phyloP scores from a whole-genome alignment of 371 early-diverging fungal species.

The Capniomyces stellatus region DNA sequence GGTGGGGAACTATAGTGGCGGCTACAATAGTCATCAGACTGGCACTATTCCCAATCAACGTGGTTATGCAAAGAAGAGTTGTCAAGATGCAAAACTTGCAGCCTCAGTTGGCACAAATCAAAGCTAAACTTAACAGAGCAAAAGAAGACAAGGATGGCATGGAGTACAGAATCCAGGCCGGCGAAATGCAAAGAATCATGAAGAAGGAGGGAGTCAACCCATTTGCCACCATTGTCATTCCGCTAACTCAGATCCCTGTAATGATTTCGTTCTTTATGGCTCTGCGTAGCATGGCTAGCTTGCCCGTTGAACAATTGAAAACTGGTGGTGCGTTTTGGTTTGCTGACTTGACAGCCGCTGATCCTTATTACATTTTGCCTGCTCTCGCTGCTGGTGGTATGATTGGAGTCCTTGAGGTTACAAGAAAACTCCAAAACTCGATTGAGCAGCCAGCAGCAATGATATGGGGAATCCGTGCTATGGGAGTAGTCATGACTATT shows the following conservation, averaged over 20 bases:
- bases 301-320: conserved; percentile 65
- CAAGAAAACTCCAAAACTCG: conserved; percentile 13
- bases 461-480: conserved; percentile 48
- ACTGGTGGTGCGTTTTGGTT: conserved; percentile 72
- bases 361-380: conserved; percentile 72
- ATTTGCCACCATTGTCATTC: conserved; percentile 37
- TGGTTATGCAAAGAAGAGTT: conserved; percentile 54
- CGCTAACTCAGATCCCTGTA: conserved; percentile 62
- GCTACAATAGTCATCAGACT: conserved; percentile 54
- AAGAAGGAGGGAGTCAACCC: conserved; percentile 44
- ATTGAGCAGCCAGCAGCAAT: conserved; percentile 23
- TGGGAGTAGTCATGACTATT: conserved; percentile 40
- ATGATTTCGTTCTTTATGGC: conserved; percentile 82
- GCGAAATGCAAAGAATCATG: conserved; percentile 39
- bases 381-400: conserved; percentile 48
- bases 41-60: conserved; percentile 50
- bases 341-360: conserved; percentile 55
- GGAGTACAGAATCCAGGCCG: conserved; percentile 30
- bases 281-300: conserved; percentile 54
- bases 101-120: conserved; percentile 51
- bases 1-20: conserved; percentile 76
- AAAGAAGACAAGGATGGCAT: conserved; percentile 35
- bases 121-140: conserved; percentile 39
- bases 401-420: conserved; percentile 53
- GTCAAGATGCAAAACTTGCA: conserved; percentile 54